Conservation (phyloP, 495 filamentous ascomycete genomes). For the Hypoxylon intermedium region DNA sequence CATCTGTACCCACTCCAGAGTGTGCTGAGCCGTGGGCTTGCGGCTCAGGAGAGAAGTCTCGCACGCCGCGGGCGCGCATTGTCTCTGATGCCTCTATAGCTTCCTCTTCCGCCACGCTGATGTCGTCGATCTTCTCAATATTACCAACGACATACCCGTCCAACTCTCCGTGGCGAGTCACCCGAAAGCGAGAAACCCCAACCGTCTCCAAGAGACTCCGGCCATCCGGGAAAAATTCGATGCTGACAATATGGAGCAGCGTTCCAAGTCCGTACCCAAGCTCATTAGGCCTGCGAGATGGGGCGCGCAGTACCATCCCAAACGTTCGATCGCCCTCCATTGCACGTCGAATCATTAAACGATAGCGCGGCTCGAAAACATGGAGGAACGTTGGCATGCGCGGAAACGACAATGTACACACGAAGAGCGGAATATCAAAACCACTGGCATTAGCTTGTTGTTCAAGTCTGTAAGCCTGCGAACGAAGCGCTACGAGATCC, state of each 20-base stretch:
- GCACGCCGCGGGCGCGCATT: constrained; percentile 22
- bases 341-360: constrained; percentile 83
- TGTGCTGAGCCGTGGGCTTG: constrained; percentile 5
- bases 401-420: constrained; percentile 82
- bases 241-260: constrained; percentile 72
- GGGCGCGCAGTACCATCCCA: constrained; percentile 72
- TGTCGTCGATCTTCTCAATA: constrained; percentile 77
- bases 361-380: constrained; percentile 90
- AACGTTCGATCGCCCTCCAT: constrained; percentile 76
- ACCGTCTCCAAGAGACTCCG: constrained; percentile 79
- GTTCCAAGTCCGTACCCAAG: constrained; percentile 72
- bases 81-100: constrained; percentile 71
- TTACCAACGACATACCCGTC: constrained; percentile 82
- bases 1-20: background rate
- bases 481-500: constrained; percentile 60
- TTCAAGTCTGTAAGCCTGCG: constrained; percentile 44
- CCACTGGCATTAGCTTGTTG: constrained; percentile 55
- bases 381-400: constrained; percentile 84
- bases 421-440: constrained; percentile 74
- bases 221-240: constrained; percentile 77
- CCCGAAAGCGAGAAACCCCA: constrained; percentile 76
- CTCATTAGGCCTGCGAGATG: constrained; percentile 37
- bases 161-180: constrained; percentile 64
- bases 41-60: constrained; percentile 18
- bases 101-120: constrained; percentile 83